Evolutionary conservation across 345 rosid species (phyloP).

Genomic region (Aegle marmelos): DNA sequence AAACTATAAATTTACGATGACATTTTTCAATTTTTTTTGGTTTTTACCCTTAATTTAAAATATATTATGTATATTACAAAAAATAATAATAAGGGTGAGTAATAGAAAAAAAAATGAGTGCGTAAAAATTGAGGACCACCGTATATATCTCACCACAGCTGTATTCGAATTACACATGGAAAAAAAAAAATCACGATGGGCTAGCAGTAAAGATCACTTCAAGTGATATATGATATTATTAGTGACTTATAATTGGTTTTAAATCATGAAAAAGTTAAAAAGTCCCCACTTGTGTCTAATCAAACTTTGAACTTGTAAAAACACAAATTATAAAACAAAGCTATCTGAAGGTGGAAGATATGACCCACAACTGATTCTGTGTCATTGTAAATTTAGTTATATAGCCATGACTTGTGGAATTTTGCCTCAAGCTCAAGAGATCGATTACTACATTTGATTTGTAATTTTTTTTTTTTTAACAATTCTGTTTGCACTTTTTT

Average conservation of each 20-base stretch:
- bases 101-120: too few relatives aligned
- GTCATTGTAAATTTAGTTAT: neutral
- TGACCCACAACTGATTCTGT: slow-evolving; percentile 38
- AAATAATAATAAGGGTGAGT: too few relatives aligned
- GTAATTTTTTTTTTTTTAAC: neutral
- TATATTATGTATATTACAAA: too few relatives aligned
- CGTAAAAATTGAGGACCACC: too few relatives aligned
- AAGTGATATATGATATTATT: neutral
- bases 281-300: slow-evolving; percentile 42
- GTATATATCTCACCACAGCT: too few relatives aligned
- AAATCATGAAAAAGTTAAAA: slow-evolving; percentile 27
- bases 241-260: too few relatives aligned
- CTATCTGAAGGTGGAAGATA: slow-evolving; percentile 17
- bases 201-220: neutral
- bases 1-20: too few relatives aligned
- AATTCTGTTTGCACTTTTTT: neutral
- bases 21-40: too few relatives aligned
- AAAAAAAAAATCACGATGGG: too few relatives aligned
- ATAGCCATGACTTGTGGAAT: slow-evolving; percentile 6
- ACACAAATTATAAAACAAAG: neutral
- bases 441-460: neutral
- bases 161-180: too few relatives aligned
- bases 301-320: slow-evolving; percentile 24
- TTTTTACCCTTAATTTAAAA: too few relatives aligned
- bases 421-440: slow-evolving; percentile 5